phyloP scores from a whole-genome alignment of 352 stramenopile genomes.

The Poterioochromonas sp. region DNA sequence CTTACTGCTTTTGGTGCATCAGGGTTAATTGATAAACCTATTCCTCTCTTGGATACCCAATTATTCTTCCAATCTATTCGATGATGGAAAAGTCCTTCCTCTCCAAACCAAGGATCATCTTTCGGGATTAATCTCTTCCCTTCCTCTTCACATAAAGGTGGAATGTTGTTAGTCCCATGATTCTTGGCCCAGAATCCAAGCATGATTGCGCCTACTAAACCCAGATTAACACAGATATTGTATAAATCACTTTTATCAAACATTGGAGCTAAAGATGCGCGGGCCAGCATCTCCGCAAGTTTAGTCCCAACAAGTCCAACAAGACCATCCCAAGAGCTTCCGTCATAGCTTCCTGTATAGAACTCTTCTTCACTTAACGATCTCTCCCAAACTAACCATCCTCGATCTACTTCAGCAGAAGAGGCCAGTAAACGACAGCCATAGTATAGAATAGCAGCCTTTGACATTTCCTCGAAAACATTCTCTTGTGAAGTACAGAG shows the following conservation, averaged over 20 bases:
- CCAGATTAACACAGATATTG: constrained; percentile 12
- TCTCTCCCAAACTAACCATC: constrained; percentile 11
- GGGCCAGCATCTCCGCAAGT: constrained; percentile 5
- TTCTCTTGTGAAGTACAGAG: constrained; percentile 13
- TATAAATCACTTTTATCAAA: constrained; percentile 19
- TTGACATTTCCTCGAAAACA: constrained; percentile 14
- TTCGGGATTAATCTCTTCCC: constrained; percentile 11
- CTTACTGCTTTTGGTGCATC: too few relatives aligned
- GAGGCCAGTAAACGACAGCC: constrained; percentile 7
- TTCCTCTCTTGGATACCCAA: constrained; percentile 3
- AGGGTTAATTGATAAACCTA: constrained; percentile 7
- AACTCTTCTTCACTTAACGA: constrained; percentile 9
- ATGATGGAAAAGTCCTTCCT: constrained; percentile 13
- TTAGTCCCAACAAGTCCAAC: constrained; percentile 11
- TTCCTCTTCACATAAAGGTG: constrained; percentile 13
- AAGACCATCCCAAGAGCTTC: constrained; percentile 10
- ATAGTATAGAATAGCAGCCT: constrained; percentile 14
- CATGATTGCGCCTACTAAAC: constrained; percentile 4
- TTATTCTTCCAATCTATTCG: constrained; percentile 13
- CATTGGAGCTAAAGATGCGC: constrained; percentile 10
- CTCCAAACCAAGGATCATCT: constrained; percentile 11
- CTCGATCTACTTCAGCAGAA: constrained; percentile 11
- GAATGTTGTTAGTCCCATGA: constrained; percentile 13
- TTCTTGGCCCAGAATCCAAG: constrained; percentile 10
- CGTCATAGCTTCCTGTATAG: constrained; percentile 11